Base-by-base conservation (phyloP, 768 basidiomycete species). In the Pisolithus tinctorius region DNA sequence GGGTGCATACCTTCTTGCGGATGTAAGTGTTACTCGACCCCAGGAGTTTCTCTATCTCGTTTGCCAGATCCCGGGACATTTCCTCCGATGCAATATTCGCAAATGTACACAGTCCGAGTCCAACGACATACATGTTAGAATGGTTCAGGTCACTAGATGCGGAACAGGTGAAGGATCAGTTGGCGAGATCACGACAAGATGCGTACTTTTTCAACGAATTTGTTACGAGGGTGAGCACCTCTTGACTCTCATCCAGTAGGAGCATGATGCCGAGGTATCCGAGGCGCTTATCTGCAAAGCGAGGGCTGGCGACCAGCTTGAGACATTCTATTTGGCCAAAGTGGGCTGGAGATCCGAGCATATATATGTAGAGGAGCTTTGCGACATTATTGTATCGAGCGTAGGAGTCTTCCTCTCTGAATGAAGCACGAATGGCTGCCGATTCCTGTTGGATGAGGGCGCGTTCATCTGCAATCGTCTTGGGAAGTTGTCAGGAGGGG, bases 11-110 rank as follows among this genome's bases (percentile, higher is more conserved):
- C 85, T 99, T 99, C 73, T 98, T 98, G 50, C 96, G 87, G 58
- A 99, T 97, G 69, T 99, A 99, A 4, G 95, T 92, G 64, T 99
- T 99, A 57, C 92, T 94, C 34, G 93, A 95, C 9, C 96, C 96
- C 49, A 99, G 74, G 4, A 98, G 76, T 70, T 98, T 97, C 72
- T 97, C 94, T 58, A 99, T 89, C 74, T 98, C 96, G 62, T 97
- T 95, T 49, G 88, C 89, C 58, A 99, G 75, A 76, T 99, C 96
- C 56, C 96, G 83, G 27, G 95, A 93, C 96, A 99, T 99, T 71
- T 99, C 96, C 69, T 99, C 96, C 17, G 93, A 96, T 9, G 96
- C 93, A 58, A 98, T 98, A 64, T 98, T 97, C 52, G 95, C 96
- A 64, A 99, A 98, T 0, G 96, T 98, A 62, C 93, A 97, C 34